phyloP scores from a whole-genome alignment of 371 early-diverging fungal genomes.

The Mortierella sp. region DNA sequence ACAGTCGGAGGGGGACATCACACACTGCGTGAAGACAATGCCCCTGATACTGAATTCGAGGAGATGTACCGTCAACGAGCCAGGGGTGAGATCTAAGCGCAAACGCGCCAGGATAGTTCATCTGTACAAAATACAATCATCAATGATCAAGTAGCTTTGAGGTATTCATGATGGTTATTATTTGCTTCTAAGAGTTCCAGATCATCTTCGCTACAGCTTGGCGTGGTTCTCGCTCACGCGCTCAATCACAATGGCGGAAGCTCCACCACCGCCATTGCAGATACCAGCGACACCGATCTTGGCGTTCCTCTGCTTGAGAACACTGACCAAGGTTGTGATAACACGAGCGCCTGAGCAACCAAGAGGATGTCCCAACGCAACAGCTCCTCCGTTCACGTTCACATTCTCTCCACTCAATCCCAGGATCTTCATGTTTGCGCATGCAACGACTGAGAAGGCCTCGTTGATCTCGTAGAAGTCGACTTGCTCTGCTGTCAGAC shows the following conservation, averaged over 20 bases:
- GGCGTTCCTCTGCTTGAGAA: conserved; percentile 76
- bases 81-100: too few species aligned
- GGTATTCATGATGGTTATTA: too few species aligned
- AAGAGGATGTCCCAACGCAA: conserved; percentile 97
- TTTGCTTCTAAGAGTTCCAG: too few species aligned
- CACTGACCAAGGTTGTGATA: conserved; percentile 83
- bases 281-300: conserved; percentile 92
- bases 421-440: conserved; percentile 89
- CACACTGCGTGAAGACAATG: conserved; percentile 14
- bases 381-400: conserved; percentile 97
- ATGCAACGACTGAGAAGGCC: conserved; percentile 96
- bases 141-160: too few species aligned
- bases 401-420: conserved; percentile 79
- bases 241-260: conserved; percentile 91
- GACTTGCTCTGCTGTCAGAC: conserved; percentile 73
- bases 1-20: conserved; percentile 29
- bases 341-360: conserved; percentile 96
- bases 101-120: too few species aligned
- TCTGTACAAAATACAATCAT: too few species aligned
- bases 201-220: conserved; percentile 19
- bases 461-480: conserved; percentile 96
- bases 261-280: conserved; percentile 98
- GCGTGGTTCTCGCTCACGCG: conserved; percentile 55
- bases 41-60: conserved; percentile 28
- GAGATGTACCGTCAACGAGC: neutral